These are phyloP conservation scores for Saprolegnia diclina DNA, from an alignment of 352 stramenopile species.

Conservation along the genomic window DNA sequence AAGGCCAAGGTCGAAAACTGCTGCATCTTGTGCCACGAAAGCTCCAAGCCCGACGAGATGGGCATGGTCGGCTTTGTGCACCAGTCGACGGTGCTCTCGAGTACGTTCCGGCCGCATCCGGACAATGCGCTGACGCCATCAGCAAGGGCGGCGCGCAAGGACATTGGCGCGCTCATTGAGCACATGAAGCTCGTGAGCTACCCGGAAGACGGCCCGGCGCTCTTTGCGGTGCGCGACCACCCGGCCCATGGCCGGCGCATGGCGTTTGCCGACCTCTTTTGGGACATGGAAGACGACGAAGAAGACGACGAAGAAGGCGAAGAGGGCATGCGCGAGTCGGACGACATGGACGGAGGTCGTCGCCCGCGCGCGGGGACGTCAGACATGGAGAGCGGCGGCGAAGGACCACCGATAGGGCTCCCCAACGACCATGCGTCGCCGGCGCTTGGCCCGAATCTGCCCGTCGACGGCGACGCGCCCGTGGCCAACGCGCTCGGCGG, in stretches of 20 bases:
- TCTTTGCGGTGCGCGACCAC: slow-evolving; percentile 49
- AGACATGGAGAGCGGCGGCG: slow-evolving; percentile 1
- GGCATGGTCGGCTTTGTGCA: slow-evolving; percentile 79
- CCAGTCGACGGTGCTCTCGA: slow-evolving; percentile 77
- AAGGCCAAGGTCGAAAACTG: slow-evolving; percentile 31
- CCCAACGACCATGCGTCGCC: not conserved
- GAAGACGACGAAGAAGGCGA: slow-evolving; percentile 3
- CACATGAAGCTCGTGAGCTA: slow-evolving; percentile 79
- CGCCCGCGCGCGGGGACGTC: not conserved
- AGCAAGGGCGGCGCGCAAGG: slow-evolving; percentile 46
- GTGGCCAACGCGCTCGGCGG: slow-evolving; percentile 5
- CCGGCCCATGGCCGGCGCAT: slow-evolving; percentile 19
- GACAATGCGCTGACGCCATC: slow-evolving; percentile 45
- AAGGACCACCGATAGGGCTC: not conserved
- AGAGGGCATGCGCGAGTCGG: not conserved
- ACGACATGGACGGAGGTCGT: not conserved
- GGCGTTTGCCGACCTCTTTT: slow-evolving; percentile 27
- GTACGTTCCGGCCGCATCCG: slow-evolving; percentile 65
- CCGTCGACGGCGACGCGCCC: not conserved
- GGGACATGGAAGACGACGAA: slow-evolving; percentile 21
- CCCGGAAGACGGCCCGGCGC: slow-evolving; percentile 34
- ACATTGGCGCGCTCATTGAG: slow-evolving; percentile 70
- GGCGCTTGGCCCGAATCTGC: not conserved
- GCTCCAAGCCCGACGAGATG: slow-evolving; percentile 72
- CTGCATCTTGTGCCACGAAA: slow-evolving; percentile 84